These are phyloP conservation scores for Tetradesmus obliquus DNA, from an alignment of 139 green algal species.

Conservation along the genomic window DNA sequence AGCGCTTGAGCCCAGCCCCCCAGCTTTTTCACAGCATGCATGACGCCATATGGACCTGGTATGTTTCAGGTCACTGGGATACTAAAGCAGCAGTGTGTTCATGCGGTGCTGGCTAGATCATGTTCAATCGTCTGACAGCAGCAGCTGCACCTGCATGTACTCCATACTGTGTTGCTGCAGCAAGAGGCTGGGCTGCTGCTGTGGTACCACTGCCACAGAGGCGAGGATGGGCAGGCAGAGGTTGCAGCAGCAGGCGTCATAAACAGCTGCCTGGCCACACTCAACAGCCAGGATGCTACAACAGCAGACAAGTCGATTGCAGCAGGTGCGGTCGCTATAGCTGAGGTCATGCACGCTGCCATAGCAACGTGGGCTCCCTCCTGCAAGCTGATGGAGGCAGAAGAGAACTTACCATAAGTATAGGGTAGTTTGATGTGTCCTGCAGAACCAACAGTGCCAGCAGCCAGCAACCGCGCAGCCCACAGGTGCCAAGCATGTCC, in stretches of 20 bases:
- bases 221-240: constrained; percentile 11
- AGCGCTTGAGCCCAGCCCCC: too few relatives aligned
- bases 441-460: too few relatives aligned
- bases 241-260: constrained; percentile 17
- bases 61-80: too few relatives aligned
- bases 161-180: not conserved
- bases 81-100: too few relatives aligned
- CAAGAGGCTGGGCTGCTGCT: constrained; percentile 39
- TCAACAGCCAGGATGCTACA: not conserved
- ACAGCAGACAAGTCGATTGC: constrained; percentile 28
- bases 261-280: not conserved
- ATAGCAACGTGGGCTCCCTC: not conserved
- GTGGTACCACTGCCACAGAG: constrained; percentile 16
- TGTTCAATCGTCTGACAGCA: too few relatives aligned
- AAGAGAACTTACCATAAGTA: too few relatives aligned
- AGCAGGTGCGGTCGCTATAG: not conserved
- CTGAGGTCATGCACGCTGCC: not conserved
- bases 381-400: not conserved
- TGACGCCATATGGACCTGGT: too few relatives aligned
- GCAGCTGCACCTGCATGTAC: not conserved
- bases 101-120: too few relatives aligned
- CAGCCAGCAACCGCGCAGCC: too few relatives aligned
- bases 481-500: not conserved
- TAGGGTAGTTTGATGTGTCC: too few relatives aligned
- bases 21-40: too few relatives aligned